Conservation (phyloP, 1,284 basidiomycete genomes). For the Microbotryum silenes-acaulis region DNA sequence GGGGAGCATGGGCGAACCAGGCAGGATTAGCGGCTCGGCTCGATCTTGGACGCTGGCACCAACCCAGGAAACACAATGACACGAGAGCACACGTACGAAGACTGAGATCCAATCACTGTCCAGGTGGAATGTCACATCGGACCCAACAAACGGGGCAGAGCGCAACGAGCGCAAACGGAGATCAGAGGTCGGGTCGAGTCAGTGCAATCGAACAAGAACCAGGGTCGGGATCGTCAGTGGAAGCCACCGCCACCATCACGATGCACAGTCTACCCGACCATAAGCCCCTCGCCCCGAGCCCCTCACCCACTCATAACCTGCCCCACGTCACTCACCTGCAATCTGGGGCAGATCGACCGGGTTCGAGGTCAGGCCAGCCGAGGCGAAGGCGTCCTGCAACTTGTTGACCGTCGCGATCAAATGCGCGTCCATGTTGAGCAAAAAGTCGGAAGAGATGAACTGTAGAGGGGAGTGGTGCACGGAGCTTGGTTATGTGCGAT, state of each 20-base stretch:
- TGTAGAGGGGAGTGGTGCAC: too few relatives aligned
- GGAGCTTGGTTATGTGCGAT: too few relatives aligned
- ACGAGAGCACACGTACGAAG: constrained; percentile 39
- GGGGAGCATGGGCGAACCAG: neutral
- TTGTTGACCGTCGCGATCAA: constrained; percentile 31
- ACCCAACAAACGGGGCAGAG: neutral
- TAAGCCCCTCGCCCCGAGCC: too few relatives aligned
- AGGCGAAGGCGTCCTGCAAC: constrained; percentile 50
- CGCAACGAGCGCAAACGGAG: neutral
- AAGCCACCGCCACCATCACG: too few relatives aligned
- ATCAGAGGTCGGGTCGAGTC: neutral
- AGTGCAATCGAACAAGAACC: neutral
- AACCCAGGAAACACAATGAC: too few relatives aligned
- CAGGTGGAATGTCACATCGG: neutral
- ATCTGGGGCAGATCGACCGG: constrained; percentile 51
- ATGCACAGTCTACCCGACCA: too few relatives aligned
- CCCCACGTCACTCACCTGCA: constrained; percentile 8
- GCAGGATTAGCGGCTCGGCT: neutral
- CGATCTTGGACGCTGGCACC: neutral
- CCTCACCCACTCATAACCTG: too few relatives aligned
- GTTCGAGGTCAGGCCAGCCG: constrained; percentile 45
- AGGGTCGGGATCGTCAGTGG: neutral
- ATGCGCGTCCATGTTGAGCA: constrained; percentile 15
- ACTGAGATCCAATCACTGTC: constrained; percentile 49
- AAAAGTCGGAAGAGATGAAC: too few relatives aligned